These are phyloP conservation scores for Pleurotus djamor DNA, from an alignment of 768 basidiomycete genomes.

Conservation along the genomic window DNA sequence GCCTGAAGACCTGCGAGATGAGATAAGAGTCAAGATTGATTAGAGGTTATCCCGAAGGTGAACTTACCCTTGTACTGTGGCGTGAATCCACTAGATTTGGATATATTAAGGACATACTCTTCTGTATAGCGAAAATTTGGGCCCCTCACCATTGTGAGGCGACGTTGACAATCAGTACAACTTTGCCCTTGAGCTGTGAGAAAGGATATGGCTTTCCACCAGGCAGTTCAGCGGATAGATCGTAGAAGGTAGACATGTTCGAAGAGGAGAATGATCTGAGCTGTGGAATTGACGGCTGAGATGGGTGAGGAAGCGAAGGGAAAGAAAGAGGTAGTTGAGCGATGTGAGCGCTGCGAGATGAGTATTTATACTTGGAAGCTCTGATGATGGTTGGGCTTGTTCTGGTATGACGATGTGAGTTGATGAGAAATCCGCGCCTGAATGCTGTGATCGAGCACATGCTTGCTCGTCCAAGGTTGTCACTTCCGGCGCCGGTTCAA, in stretches of 20 bases:
- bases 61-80: conserved; percentile 67
- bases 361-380: not conserved
- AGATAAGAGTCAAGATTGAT: not conserved
- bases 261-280: conserved; percentile 9
- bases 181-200: conserved; percentile 70
- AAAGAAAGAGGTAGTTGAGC: conserved; percentile 5
- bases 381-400: not conserved
- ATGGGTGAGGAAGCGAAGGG: not conserved
- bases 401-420: not conserved
- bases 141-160: conserved; percentile 67
- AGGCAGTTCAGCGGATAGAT: conserved; percentile 65
- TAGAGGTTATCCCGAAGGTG: not conserved
- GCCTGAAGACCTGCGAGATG: conserved; percentile 62
- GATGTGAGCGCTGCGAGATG: not conserved
- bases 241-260: conserved; percentile 54
- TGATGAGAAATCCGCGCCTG: conserved; percentile 5
- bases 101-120: not conserved
- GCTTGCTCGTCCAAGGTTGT: not conserved
- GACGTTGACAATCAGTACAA: conserved; percentile 75
- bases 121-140: not conserved
- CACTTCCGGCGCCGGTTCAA: not conserved
- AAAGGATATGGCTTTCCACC: conserved; percentile 57
- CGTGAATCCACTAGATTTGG: conserved; percentile 66
- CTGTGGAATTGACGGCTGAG: conserved; percentile 3
- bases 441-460: conserved; percentile 2